Percentiles rank a stretch among this genome's conserved stretches.
phyloP scores from a whole-genome alignment of 768 basidiomycete species.

The Gyrodon lividus region DNA sequence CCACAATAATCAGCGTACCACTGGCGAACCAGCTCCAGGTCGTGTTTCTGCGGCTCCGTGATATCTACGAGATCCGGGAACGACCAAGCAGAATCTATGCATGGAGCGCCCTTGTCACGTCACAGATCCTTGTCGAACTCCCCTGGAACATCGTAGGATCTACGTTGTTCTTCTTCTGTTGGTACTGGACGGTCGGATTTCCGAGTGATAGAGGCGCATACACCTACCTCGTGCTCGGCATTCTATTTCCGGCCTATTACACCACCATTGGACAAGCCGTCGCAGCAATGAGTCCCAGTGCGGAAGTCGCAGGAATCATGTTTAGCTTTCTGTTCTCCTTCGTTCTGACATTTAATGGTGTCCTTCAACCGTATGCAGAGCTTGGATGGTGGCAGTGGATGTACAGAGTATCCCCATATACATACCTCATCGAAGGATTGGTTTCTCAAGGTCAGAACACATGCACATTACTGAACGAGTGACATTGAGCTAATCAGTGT shows the following conservation, averaged over 20 bases:
- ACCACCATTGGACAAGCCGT: slow-evolving; percentile 61
- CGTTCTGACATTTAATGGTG: slow-evolving; percentile 66
- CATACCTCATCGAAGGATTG: slow-evolving; percentile 54
- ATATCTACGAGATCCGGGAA: slow-evolving; percentile 65
- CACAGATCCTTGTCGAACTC: slow-evolving; percentile 55
- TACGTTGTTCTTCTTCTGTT: slow-evolving; percentile 58
- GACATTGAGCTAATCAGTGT: background rate
- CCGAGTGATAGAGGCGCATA: slow-evolving; percentile 54
- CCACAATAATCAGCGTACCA: slow-evolving; percentile 48
- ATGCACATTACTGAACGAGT: background rate
- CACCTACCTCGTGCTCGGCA: slow-evolving; percentile 51
- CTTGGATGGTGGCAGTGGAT: slow-evolving; percentile 77
- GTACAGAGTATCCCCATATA: slow-evolving; percentile 55
- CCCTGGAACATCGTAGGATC: slow-evolving; percentile 64
- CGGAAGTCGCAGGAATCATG: slow-evolving; percentile 57
- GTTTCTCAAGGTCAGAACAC: slow-evolving; percentile 43
- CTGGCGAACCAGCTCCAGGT: slow-evolving; percentile 65
- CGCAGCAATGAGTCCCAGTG: slow-evolving; percentile 58
- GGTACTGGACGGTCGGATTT: slow-evolving; percentile 73
- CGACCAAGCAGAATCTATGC: slow-evolving; percentile 63
- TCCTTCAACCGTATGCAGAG: slow-evolving; percentile 59
- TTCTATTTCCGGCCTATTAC: slow-evolving; percentile 60
- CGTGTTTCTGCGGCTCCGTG: slow-evolving; percentile 56
- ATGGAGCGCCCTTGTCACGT: slow-evolving; percentile 58
- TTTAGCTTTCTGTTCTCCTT: slow-evolving; percentile 62